phyloP scores from a whole-genome alignment of 306 rosid species.

The Sesbania bispinosa region DNA sequence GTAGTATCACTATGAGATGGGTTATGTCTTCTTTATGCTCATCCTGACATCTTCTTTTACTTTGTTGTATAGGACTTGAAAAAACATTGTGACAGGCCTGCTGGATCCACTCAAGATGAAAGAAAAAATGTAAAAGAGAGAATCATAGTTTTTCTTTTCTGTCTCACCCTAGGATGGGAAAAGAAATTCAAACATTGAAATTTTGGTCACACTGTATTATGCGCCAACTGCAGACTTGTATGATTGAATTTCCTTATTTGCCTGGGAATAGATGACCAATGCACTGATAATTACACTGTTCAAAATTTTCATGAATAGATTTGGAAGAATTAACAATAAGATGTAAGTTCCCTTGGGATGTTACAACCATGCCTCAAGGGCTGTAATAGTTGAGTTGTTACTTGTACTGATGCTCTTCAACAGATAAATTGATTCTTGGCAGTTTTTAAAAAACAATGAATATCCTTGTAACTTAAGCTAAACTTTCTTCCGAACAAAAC shows the following conservation, averaged over 20 bases:
- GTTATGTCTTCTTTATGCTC: slow-evolving; percentile 28
- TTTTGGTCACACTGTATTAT: slow-evolving; percentile 34
- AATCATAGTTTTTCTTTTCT: slow-evolving; percentile 36
- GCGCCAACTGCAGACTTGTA: slow-evolving; percentile 28
- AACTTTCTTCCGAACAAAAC: not conserved
- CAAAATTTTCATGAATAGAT: not conserved
- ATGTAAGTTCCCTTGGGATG: not conserved
- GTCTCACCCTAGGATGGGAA: slow-evolving; percentile 32
- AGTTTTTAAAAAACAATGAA: not conserved
- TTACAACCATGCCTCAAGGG: not conserved
- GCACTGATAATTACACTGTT: slow-evolving; percentile 5
- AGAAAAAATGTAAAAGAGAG: slow-evolving; percentile 16
- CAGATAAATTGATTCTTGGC: not conserved
- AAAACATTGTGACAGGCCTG: slow-evolving; percentile 77
- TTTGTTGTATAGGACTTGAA: slow-evolving; percentile 72
- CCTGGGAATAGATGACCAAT: not conserved
- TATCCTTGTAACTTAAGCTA: not conserved
- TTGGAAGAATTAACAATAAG: not conserved
- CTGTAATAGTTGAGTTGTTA: not conserved
- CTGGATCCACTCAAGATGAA: slow-evolving; percentile 51
- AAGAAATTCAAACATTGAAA: slow-evolving; percentile 32
- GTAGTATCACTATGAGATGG: not conserved
- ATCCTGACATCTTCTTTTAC: slow-evolving; percentile 53
- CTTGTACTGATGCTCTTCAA: not conserved
- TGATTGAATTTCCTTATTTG: slow-evolving; percentile 17